These are phyloP conservation scores for Backusella tarrabulga DNA, from an alignment of 192 early-diverging fungal species.

Conservation along the genomic window DNA sequence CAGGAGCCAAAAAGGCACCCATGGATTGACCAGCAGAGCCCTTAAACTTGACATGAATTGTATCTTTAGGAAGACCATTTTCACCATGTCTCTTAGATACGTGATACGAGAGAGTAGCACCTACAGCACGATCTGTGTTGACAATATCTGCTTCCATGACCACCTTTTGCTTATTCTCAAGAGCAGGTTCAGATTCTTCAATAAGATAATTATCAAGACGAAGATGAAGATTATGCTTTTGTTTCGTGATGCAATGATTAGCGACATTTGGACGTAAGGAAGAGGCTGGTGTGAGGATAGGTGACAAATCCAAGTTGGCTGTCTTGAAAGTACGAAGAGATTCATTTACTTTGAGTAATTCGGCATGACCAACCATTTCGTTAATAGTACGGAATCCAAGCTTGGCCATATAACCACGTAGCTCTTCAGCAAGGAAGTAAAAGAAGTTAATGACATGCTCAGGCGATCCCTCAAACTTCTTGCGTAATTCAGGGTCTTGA, in stretches of 20 bases:
- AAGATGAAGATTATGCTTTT: slow-evolving; percentile 86
- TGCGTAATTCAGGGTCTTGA: slow-evolving; percentile 91
- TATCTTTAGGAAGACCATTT: slow-evolving; percentile 81
- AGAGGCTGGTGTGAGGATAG: slow-evolving; percentile 87
- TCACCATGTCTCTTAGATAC: slow-evolving; percentile 80
- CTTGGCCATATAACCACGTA: slow-evolving; percentile 90
- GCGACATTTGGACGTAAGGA: slow-evolving; percentile 88
- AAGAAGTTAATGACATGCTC: slow-evolving; percentile 99
- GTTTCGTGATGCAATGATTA: slow-evolving; percentile 78
- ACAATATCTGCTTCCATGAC: slow-evolving; percentile 67
- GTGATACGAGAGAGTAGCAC: slow-evolving; percentile 90
- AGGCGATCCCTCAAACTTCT: slow-evolving; percentile 91
- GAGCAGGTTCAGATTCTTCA: slow-evolving; percentile 74
- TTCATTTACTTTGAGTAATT: slow-evolving; percentile 81
- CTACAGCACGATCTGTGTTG: slow-evolving; percentile 96
- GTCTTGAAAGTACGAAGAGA: slow-evolving; percentile 80
- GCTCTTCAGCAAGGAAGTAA: slow-evolving; percentile 95
- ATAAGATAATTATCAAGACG: slow-evolving; percentile 89
- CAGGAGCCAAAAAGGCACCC: slow-evolving; percentile 91
- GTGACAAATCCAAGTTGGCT: slow-evolving; percentile 80
- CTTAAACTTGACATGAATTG: slow-evolving; percentile 80
- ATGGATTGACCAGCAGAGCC: slow-evolving; percentile 97
- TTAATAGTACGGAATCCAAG: slow-evolving; percentile 93
- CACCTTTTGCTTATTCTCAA: slow-evolving; percentile 57
- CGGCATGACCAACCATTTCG: slow-evolving; percentile 96